A percentile compares a stretch with the other conserved stretches of the same genome.
These are phyloP conservation scores for Fusarium nisikadoi DNA, from an alignment of 2,329 filamentous ascomycete species.

Conservation along the genomic window DNA sequence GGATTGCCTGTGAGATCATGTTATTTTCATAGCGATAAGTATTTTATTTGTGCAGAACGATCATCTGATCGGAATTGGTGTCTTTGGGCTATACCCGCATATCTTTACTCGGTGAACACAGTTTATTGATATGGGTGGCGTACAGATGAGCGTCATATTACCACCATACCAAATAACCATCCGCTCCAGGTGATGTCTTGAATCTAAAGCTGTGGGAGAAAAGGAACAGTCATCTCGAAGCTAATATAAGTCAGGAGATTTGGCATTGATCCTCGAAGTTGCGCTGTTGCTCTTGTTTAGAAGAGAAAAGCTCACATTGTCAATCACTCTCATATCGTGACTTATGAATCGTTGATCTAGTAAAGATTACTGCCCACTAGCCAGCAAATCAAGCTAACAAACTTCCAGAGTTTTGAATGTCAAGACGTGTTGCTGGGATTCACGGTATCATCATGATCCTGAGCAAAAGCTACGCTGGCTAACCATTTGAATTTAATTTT, in stretches of 20 bases:
- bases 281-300: not conserved
- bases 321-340: not conserved
- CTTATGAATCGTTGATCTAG: too few relatives aligned
- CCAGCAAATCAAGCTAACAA: fast-evolving
- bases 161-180: constrained; percentile 54
- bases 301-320: not conserved
- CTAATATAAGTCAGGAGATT: too few relatives aligned
- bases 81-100: fast-evolving
- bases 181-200: too few relatives aligned
- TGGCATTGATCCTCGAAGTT: not conserved
- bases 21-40: not conserved
- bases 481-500: not conserved
- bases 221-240: fast-evolving
- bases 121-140: constrained; percentile 76
- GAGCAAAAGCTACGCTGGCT: fast-evolving
- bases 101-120: constrained; percentile 72
- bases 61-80: not conserved
- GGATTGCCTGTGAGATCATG: not conserved
- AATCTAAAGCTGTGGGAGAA: not conserved
- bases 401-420: not conserved
- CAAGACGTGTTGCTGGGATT: not conserved
- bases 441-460: too few relatives aligned
- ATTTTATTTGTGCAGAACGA: fast-evolving
- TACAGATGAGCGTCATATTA: constrained; percentile 72
- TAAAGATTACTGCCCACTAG: fast-evolving